Conservation (phyloP, 1,284 basidiomycete genomes). For the Inonotus obliquus region DNA sequence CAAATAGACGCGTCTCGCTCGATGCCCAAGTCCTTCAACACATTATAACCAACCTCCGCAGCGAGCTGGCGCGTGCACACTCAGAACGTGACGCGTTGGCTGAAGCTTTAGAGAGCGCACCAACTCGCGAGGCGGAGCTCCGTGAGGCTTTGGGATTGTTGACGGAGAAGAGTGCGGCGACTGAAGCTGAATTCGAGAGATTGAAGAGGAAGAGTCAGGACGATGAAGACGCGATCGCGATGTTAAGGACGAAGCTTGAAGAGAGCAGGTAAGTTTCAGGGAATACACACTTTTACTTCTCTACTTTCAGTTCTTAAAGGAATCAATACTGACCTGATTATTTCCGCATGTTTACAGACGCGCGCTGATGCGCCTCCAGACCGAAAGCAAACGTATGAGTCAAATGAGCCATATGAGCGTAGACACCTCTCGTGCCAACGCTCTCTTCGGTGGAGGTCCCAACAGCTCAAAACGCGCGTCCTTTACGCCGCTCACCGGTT, state of each 20-base stretch:
- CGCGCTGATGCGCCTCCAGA: conserved; percentile 87
- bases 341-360: conserved; percentile 42
- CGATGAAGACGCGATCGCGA: conserved; percentile 76
- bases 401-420: conserved; percentile 41
- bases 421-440: conserved; percentile 50
- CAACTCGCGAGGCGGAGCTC: conserved; percentile 50
- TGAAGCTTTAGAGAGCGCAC: conserved; percentile 44
- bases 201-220: conserved; percentile 61
- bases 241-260: conserved; percentile 85
- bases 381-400: conserved; percentile 69
- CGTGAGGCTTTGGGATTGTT: conserved; percentile 57
- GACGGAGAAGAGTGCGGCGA: conserved; percentile 55
- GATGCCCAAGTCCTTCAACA: conserved; percentile 73
- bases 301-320: no score
- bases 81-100: conserved; percentile 64
- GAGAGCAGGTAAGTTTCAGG: conserved; percentile 66
- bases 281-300: no score
- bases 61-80: conserved; percentile 54
- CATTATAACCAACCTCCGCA: conserved; percentile 62
- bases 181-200: conserved; percentile 57
- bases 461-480: conserved; percentile 63
- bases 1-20: conserved; percentile 45
- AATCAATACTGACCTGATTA: neutral
- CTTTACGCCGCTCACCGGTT: conserved; percentile 63
- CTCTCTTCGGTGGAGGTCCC: conserved; percentile 34